Evolutionary conservation across 2,329 filamentous ascomycete genomes (phyloP), one percentile per base, ranked within the genome.

Genomic region (Colletotrichum sp.): DNA sequence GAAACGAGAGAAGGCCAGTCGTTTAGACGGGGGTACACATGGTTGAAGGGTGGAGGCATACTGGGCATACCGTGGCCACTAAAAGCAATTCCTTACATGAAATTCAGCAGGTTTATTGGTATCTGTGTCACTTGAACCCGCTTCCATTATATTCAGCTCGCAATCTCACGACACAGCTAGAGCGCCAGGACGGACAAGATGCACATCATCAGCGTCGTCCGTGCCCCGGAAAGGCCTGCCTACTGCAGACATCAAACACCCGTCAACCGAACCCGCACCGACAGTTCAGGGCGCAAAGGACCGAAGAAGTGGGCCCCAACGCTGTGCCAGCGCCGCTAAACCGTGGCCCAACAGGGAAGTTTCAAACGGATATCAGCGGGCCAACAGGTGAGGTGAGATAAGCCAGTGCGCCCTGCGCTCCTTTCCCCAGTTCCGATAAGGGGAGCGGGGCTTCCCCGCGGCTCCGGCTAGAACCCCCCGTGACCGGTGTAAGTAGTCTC

Each of bases 1-100:
- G 90, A 3, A 82, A 84, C 67, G 82, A 86, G 74, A 78, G 81
- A 27, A 80, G 80, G 55, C 77, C 78, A 15, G 18, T 36, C n/a
- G 55, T 22, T 22, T 75, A 55, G 30, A 52, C 18, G 15, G 15
- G 28, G 34, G 16, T 16, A 16, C 6, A 5, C 34, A 73, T 28
- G 27, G 10, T 22, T 36, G 39, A 12, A 39, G 34, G 34, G 13
- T 39, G 28, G 32, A 43, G 15, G 48, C 36, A 67, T 56, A n/a
- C 58, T 7, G 73, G 69, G 39, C 43, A 67, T 36, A 22, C 27
- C 16, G 27, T 58, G 71, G 61, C 60, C 34, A 60, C 27, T 25
- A 62, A 75, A 71, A 75, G 72, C 52, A 66, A 36, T 71, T 43
- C 4, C 25, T 22, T 36, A 32, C 13, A 30, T 43, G 15, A 58